These are phyloP conservation scores for Pythium aristosporum DNA, from an alignment of 352 stramenopile species.

Conservation along the genomic window DNA sequence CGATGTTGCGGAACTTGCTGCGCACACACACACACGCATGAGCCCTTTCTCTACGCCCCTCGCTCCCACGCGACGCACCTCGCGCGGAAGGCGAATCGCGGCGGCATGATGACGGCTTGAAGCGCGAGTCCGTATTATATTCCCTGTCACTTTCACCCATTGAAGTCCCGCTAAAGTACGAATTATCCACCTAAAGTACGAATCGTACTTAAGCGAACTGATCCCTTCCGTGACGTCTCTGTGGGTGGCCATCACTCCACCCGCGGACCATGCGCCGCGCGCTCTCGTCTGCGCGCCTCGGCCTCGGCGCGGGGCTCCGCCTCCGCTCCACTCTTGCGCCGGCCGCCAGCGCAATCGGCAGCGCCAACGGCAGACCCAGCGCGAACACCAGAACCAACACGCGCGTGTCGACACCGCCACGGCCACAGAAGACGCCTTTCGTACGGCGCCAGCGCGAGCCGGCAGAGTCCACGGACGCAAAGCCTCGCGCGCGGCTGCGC, in stretches of 20 bases:
- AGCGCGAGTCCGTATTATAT: neutral
- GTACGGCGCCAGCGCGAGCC: slow-evolving; percentile 6
- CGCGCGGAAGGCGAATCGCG: slow-evolving; percentile 26
- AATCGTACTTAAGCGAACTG: slow-evolving; percentile 1
- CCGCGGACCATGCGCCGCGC: slow-evolving; percentile 12
- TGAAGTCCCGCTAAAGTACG: neutral
- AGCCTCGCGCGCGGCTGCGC: slow-evolving; percentile 20
- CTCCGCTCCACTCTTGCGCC: neutral
- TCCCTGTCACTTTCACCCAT: slow-evolving; percentile 4
- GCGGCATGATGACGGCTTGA: slow-evolving; percentile 12
- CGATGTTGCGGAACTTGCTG: slow-evolving; percentile 83
- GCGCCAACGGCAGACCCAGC: neutral
- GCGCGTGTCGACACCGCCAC: neutral
- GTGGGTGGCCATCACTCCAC: neutral
- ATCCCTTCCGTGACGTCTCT: neutral
- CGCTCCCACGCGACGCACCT: slow-evolving; percentile 12
- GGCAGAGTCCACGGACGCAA: neutral
- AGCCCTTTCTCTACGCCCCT: neutral
- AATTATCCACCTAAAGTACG: neutral
- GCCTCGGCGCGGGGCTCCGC: neutral
- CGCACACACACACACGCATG: neutral
- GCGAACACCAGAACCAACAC: neutral
- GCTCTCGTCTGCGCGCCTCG: neutral
- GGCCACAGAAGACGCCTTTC: neutral
- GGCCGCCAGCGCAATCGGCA: neutral